These are phyloP conservation scores for Rutstroemia sp. DNA, from an alignment of 2,329 filamentous ascomycete genomes.

Conservation along the genomic window DNA sequence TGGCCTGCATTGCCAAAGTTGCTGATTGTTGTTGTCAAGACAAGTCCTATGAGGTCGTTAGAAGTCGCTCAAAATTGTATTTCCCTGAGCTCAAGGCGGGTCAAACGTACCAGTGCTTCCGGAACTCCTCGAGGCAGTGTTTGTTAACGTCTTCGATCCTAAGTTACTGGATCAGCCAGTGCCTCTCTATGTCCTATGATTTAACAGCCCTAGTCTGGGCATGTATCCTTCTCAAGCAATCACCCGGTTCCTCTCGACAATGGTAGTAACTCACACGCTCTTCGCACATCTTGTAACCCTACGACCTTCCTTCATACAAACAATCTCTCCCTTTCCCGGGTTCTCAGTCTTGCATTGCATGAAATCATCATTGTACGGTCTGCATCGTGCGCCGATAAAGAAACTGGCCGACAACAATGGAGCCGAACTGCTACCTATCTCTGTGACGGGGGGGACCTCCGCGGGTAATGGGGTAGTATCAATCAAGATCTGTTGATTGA, in stretches of 20 bases:
- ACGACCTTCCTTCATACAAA: conserved; percentile 93
- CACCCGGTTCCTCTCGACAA: background rate
- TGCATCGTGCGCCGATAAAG: conserved; percentile 96
- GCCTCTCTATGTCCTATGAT: background rate
- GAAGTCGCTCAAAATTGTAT: background rate
- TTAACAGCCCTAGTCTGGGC: background rate
- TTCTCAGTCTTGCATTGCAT: conserved; percentile 99
- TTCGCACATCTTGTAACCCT: conserved; percentile 94
- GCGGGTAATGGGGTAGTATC: conserved; percentile 94
- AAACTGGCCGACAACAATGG: conserved; percentile 86
- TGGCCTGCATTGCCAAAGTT: conserved; percentile 90
- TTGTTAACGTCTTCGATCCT: conserved; percentile 95
- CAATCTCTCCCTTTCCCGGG: conserved; percentile 81
- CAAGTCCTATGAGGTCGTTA: conserved; percentile 52
- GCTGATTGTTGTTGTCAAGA: conserved; percentile 95
- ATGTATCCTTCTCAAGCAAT: too few relatives aligned
- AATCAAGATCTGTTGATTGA: conserved; percentile 88
- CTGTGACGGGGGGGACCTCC: conserved; percentile 84
- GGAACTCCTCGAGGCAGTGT: conserved; percentile 85
- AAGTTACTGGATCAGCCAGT: conserved; percentile 9
- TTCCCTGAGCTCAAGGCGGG: background rate
- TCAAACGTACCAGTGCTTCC: conserved; percentile 59
- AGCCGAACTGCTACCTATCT: conserved; percentile 88
- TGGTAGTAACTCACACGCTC: conserved; percentile 68
- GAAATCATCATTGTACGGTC: conserved; percentile 94